A percentile compares a stretch with the other conserved stretches of the same genome.
These are phyloP conservation scores for Plectranthus barbatus DNA, from an alignment of 257 asterid species.

Conservation along the genomic window DNA sequence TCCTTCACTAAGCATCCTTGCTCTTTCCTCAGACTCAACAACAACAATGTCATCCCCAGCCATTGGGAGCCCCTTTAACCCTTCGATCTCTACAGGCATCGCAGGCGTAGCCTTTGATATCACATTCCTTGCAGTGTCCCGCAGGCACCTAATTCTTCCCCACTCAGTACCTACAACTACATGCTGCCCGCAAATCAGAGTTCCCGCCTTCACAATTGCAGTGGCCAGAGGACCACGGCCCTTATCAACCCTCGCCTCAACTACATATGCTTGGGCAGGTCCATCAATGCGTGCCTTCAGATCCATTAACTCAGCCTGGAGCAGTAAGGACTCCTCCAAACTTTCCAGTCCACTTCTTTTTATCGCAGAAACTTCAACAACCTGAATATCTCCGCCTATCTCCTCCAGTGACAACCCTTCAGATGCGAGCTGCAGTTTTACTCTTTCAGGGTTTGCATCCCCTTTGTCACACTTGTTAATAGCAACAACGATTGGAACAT, in stretches of 20 bases:
- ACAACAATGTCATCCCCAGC: conserved; percentile 97
- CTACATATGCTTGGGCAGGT: conserved; percentile 95
- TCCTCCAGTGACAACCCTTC: conserved; percentile 86
- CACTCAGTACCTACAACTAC: conserved; percentile 87
- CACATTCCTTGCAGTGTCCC: conserved; percentile 56
- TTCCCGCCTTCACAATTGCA: conserved; percentile 89
- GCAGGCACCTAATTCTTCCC: conserved; percentile 86
- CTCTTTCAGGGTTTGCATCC: conserved; percentile 78
- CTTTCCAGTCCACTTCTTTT: conserved; percentile 62
- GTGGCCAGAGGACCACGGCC: conserved; percentile 97
- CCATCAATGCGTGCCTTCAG: conserved; percentile 84
- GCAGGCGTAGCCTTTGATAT: conserved; percentile 69
- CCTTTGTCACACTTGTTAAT: conserved; percentile 86
- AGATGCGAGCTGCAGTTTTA: conserved; percentile 68
- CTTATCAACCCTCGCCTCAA: conserved; percentile 91
- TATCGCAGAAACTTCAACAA: no score
- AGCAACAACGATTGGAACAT: conserved; percentile 83
- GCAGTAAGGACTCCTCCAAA: conserved; percentile 88
- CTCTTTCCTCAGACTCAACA: conserved; percentile 93
- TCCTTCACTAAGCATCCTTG: conserved; percentile 97
- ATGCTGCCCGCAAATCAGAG: conserved; percentile 70
- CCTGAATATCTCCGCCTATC: conserved; percentile 96
- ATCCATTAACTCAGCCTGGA: conserved; percentile 91
- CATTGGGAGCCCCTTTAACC: conserved; percentile 76
- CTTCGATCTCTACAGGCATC: conserved; percentile 98